These are phyloP conservation scores for Suhomyces prunicola DNA, from an alignment of 805 yeast genomes.

Conservation along the genomic window DNA sequence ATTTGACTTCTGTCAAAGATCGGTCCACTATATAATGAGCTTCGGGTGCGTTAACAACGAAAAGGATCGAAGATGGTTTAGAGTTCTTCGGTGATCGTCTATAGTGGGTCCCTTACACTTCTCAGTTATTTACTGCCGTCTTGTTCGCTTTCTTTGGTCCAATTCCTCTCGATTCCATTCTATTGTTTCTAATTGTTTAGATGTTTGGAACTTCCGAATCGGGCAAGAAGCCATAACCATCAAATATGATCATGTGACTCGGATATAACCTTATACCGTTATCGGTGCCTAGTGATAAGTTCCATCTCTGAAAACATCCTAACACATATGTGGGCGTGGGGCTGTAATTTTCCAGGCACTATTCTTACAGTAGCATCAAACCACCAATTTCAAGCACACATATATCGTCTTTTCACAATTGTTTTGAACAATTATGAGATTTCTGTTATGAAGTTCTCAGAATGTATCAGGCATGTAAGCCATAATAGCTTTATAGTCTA, in stretches of 20 bases:
- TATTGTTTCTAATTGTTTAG: neutral
- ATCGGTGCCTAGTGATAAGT: neutral
- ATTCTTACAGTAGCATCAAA: neutral
- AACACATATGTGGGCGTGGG: neutral
- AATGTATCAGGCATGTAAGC: neutral
- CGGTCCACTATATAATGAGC: neutral
- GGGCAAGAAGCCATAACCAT: neutral
- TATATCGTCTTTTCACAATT: neutral
- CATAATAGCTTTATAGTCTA: neutral
- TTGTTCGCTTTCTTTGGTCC: neutral
- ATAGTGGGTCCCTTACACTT: neutral
- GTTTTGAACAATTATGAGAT: neutral
- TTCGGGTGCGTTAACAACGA: neutral
- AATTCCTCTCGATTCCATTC: neutral
- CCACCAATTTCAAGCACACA: neutral
- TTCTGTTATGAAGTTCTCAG: too few relatives aligned
- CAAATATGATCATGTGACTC: neutral
- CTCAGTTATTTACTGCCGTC: neutral
- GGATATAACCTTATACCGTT: neutral
- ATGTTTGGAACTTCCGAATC: slow-evolving; percentile 1
- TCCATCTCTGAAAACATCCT: neutral
- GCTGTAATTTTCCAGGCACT: neutral
- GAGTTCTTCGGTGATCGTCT: neutral
- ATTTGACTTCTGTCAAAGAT: neutral
- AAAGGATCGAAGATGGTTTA: neutral